phyloP scores from a whole-genome alignment of 148 eudicot species.

The Fagopyrum tataricum region DNA sequence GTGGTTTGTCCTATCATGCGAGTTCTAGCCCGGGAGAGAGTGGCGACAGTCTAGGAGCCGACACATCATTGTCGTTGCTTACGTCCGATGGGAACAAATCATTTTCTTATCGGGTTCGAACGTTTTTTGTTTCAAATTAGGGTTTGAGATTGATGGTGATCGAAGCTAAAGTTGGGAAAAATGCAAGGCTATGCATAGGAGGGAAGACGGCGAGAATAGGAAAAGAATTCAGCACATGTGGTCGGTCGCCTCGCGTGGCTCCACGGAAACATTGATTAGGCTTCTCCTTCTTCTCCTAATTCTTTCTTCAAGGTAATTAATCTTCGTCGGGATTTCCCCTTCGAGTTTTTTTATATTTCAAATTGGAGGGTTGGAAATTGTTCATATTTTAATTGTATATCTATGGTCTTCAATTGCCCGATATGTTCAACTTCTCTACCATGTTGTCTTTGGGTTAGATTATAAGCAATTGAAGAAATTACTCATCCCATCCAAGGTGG shows the following conservation, averaged over 20 bases:
- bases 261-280: constrained; percentile 13
- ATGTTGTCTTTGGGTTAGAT: too few relatives aligned
- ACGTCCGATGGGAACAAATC: too few relatives aligned
- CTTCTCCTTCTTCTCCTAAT: constrained; percentile 11
- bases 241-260: constrained; percentile 18
- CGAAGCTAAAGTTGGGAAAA: constrained; percentile 17
- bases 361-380: neutral
- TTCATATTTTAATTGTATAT: neutral
- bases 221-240: constrained; percentile 20
- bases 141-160: constrained; percentile 20
- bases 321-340: neutral
- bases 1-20: too few relatives aligned
- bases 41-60: too few relatives aligned
- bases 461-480: neutral
- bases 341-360: neutral
- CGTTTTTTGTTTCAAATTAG: constrained; percentile 4
- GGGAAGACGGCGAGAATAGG: constrained; percentile 15
- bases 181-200: constrained; percentile 26
- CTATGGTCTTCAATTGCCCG: neutral
- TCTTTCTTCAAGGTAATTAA: constrained; percentile 17
- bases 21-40: too few relatives aligned
- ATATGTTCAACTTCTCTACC: neutral
- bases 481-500: neutral
- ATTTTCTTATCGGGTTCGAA: constrained; percentile 2
- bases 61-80: too few relatives aligned